phyloP scores from a whole-genome alignment of 495 filamentous ascomycete species.

The Bathelium albidoporum region DNA sequence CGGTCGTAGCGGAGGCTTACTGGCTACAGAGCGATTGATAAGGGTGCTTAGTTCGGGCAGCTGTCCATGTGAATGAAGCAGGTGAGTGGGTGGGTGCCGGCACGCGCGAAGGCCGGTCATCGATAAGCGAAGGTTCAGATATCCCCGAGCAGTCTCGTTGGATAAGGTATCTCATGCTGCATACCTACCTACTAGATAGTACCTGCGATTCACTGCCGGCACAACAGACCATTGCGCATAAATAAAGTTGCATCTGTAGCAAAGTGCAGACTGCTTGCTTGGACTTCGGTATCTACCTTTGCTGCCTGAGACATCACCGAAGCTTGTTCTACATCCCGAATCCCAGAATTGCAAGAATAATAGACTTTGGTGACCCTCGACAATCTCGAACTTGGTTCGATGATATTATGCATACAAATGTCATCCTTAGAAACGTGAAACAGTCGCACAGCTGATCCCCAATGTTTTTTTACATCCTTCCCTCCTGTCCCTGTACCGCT shows the following conservation, averaged over 20 bases:
- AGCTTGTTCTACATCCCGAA: neutral
- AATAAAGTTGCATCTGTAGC: too few relatives aligned
- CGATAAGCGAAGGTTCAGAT: neutral
- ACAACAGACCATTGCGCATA: too few relatives aligned
- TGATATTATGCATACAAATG: neutral
- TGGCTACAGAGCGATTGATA: neutral
- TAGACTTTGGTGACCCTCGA: neutral
- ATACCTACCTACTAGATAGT: too few relatives aligned
- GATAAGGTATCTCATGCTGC: neutral
- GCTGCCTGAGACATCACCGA: neutral
- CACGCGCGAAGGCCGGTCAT: neutral
- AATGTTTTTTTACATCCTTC: neutral
- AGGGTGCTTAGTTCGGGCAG: neutral
- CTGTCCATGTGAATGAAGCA: neutral
- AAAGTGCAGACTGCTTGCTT: too few relatives aligned
- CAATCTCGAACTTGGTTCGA: neutral
- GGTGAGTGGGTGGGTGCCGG: neutral
- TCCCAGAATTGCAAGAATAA: neutral
- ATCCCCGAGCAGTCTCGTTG: neutral
- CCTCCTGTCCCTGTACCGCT: neutral
- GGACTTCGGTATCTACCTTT: too few relatives aligned
- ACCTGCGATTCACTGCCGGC: too few relatives aligned
- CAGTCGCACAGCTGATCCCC: neutral
- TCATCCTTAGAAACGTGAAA: neutral
- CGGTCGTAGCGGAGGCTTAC: neutral